Percentiles rank a stretch among this genome's conserved stretches.
phyloP scores from a whole-genome alignment of 768 basidiomycete genomes.

The Suillus fuscotomentosus region DNA sequence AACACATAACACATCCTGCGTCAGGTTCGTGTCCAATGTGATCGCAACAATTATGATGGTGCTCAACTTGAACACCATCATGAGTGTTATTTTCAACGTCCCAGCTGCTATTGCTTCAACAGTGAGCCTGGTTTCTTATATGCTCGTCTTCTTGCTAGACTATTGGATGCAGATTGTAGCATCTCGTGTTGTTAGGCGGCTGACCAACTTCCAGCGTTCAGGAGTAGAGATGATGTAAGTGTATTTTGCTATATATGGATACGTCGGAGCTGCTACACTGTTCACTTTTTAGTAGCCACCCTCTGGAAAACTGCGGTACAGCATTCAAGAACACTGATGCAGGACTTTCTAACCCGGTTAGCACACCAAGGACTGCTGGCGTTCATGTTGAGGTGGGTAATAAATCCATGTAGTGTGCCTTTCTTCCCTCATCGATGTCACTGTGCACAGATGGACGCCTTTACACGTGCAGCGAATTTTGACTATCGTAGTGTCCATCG shows the following conservation, averaged over 20 bases:
- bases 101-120: slow-evolving; percentile 58
- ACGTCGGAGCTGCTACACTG: background rate
- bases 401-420: background rate
- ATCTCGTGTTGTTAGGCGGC: slow-evolving; percentile 56
- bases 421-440: slow-evolving; percentile 6
- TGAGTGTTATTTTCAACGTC: slow-evolving; percentile 66
- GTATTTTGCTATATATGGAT: background rate
- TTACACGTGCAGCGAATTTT: slow-evolving; percentile 15
- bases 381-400: slow-evolving; percentile 35
- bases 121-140: slow-evolving; percentile 29
- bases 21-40: slow-evolving; percentile 40
- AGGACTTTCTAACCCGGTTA: background rate
- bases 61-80: slow-evolving; percentile 60
- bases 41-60: slow-evolving; percentile 61
- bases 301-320: slow-evolving; percentile 18
- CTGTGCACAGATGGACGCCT: slow-evolving; percentile 27
- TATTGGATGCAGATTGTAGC: slow-evolving; percentile 48
- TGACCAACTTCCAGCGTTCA: slow-evolving; percentile 45
- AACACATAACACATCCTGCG: background rate
- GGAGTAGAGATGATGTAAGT: slow-evolving; percentile 31
- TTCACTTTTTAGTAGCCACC: slow-evolving; percentile 13
- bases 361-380: slow-evolving; percentile 7
- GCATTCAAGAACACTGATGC: slow-evolving; percentile 16
- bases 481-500: background rate
- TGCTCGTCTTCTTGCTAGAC: background rate